phyloP scores from a whole-genome alignment of 345 rosid genomes.

The Hibiscus tridactylites region DNA sequence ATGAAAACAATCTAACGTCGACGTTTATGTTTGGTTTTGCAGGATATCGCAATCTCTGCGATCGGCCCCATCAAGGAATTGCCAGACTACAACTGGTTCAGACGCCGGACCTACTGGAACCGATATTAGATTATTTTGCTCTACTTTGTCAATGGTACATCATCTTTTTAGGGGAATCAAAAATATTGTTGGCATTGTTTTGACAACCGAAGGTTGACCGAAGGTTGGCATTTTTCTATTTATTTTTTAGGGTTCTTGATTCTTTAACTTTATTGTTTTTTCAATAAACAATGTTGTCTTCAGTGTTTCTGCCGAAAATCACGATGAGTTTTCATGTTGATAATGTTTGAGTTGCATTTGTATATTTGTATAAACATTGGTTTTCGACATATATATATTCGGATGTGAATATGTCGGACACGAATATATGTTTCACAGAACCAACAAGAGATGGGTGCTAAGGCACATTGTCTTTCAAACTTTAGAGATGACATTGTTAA shows the following conservation, averaged over 20 bases:
- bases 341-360: not conserved
- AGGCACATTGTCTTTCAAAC: too few relatives aligned
- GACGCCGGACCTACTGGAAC: constrained; percentile 97
- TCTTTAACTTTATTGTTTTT: constrained; percentile 13
- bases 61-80: constrained; percentile 60
- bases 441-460: too few relatives aligned
- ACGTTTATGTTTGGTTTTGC: constrained; percentile 4
- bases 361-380: too few relatives aligned
- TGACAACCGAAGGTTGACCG: not conserved
- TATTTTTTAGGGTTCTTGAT: constrained; percentile 5
- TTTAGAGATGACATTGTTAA: too few relatives aligned
- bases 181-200: constrained; percentile 9
- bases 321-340: too few relatives aligned
- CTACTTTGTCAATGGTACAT: not conserved
- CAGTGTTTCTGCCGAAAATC: constrained; percentile 12
- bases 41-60: constrained; percentile 91
- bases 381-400: too few relatives aligned
- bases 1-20: not conserved
- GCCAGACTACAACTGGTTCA: constrained; percentile 93
- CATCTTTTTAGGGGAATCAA: not conserved
- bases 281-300: constrained; percentile 23
- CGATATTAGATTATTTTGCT: constrained; percentile 43
- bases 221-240: not conserved
- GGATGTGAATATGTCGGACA: too few relatives aligned
- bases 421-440: too few relatives aligned